Percentiles rank a stretch among this genome's conserved stretches.
Evolutionary conservation across 768 basidiomycete species (phyloP).

Genomic region (Naematelia encephala): DNA sequence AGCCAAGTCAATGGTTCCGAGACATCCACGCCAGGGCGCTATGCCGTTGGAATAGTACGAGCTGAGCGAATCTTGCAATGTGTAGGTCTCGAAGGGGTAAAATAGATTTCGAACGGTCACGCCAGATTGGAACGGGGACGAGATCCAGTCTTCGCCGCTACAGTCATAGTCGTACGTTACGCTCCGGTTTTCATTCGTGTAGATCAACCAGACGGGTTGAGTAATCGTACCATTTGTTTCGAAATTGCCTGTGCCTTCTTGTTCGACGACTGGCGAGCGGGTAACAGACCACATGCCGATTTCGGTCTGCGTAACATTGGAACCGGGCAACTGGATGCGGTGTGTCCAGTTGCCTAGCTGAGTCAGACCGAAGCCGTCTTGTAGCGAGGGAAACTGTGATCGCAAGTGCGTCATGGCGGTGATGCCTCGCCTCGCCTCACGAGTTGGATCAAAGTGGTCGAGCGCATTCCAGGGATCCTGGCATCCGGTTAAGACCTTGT

Average conservation of each 20-base stretch:
- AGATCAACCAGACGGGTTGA: constrained; percentile 77
- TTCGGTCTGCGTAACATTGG: constrained; percentile 73
- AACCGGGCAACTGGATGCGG: constrained; percentile 74
- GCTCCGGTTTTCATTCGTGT: constrained; percentile 77
- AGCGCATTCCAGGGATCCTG: constrained; percentile 86
- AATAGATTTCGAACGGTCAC: constrained; percentile 69
- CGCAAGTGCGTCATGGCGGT: constrained; percentile 71
- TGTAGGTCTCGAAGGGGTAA: constrained; percentile 76
- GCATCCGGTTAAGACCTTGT: constrained; percentile 74
- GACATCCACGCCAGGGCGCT: constrained; percentile 72
- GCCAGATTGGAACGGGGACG: constrained; percentile 68
- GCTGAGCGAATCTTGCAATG: constrained; percentile 63
- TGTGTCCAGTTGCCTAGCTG: constrained; percentile 78
- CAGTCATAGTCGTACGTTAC: constrained; percentile 66
- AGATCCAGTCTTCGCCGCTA: constrained; percentile 62
- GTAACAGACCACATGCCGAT: constrained; percentile 83
- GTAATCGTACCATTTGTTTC: constrained; percentile 56
- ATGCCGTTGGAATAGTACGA: constrained; percentile 61
- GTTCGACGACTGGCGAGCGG: constrained; percentile 63
- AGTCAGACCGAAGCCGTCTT: constrained; percentile 82
- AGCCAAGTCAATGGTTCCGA: constrained; percentile 63
- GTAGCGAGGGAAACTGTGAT: constrained; percentile 64
- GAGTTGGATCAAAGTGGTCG: constrained; percentile 90
- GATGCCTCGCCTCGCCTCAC: constrained; percentile 70
- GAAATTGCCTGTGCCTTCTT: constrained; percentile 55